A percentile compares a stretch with the other conserved stretches of the same genome.
phyloP scores from a whole-genome alignment of 202 grass and related monocot genomes.

The Thinopyrum obtusiflorum region DNA sequence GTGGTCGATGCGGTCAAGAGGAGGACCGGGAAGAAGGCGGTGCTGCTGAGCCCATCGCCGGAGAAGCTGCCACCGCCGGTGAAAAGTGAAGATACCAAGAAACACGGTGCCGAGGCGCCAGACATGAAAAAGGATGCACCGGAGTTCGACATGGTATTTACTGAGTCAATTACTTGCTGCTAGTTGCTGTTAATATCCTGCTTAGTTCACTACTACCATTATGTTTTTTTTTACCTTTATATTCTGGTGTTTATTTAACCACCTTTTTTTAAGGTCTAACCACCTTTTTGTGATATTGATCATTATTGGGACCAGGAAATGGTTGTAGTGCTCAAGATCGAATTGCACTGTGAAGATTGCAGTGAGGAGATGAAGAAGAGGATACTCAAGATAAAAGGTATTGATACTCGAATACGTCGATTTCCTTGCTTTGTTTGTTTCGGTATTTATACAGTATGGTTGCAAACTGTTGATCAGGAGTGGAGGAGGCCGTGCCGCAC shows the following conservation, averaged over 20 bases:
- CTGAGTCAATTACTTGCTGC: neutral
- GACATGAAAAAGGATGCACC: neutral
- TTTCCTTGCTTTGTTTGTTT: neutral
- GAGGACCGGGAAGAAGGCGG: slow-evolving; percentile 49
- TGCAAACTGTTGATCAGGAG: slow-evolving; percentile 41
- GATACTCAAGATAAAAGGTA: slow-evolving; percentile 59
- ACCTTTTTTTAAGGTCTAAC: too few relatives aligned
- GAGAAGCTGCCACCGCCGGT: neutral
- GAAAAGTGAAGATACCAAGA: neutral
- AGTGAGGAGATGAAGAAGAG: slow-evolving; percentile 55
- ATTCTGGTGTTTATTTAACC: neutral
- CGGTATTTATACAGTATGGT: neutral
- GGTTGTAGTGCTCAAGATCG: slow-evolving; percentile 44
- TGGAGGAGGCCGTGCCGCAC: slow-evolving; percentile 44
- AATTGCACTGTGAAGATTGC: slow-evolving; percentile 71
- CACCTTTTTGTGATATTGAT: neutral
- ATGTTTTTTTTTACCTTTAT: neutral
- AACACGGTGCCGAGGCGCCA: neutral
- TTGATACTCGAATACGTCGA: too few relatives aligned
- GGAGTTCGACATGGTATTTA: slow-evolving; percentile 25
- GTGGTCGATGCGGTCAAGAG: slow-evolving; percentile 32
- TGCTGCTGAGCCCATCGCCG: slow-evolving; percentile 42
- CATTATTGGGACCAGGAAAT: slow-evolving; percentile 20
- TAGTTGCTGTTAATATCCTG: neutral
- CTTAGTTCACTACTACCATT: neutral